Evolutionary conservation across 1,139 yeast genomes (phyloP), one percentile per base, ranked within the genome.

Genomic region (Kodamaea sp.): DNA sequence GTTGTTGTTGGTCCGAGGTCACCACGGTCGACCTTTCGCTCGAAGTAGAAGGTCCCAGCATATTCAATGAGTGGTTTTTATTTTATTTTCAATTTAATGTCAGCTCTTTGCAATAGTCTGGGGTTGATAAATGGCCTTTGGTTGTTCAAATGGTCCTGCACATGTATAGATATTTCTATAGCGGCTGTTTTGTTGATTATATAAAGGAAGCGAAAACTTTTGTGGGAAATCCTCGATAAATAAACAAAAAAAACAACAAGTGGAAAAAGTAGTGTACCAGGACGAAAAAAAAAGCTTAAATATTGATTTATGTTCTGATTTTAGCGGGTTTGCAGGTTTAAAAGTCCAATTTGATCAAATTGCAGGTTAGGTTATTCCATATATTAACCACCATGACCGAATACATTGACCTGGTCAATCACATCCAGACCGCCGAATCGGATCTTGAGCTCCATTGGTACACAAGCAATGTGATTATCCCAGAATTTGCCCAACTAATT

Each of bases 381-480:
- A 26, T 9, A 3, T 26, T 3, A 26, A 26, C n/a, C 28, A 26
- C 28, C 28, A 26, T 26, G 10, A 9, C 28, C 4, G 20, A 15
- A 12, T 33, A 9, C 26, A 15, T 12, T 27, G 37, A 25, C 33
- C 11, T 15, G 15, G 24, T 43, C 9, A 25, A 23, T 10, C 28
- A 34, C 11, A 39, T 60, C 24, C 70, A 65, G 43, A 24, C 33
- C 1, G 45, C 38, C 2, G 50, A 51, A 15, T 57, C 62, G n/a
- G 65, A 64, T 37, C 47, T 47, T 9, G 75, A 71, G 47, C 59
- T 70, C 25, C 73, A 69, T 41, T 71, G 76, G 77, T 60, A 65
- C 31, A 56, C 63, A 10, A 45, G 54, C 27, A 44, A 47, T 26
- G 49, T 67, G 25, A 58, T 69, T 10, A 45, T 48, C 11, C 72